Evolutionary conservation across 495 filamentous ascomycete genomes (phyloP).

Genomic region (Penicillium steckii): DNA sequence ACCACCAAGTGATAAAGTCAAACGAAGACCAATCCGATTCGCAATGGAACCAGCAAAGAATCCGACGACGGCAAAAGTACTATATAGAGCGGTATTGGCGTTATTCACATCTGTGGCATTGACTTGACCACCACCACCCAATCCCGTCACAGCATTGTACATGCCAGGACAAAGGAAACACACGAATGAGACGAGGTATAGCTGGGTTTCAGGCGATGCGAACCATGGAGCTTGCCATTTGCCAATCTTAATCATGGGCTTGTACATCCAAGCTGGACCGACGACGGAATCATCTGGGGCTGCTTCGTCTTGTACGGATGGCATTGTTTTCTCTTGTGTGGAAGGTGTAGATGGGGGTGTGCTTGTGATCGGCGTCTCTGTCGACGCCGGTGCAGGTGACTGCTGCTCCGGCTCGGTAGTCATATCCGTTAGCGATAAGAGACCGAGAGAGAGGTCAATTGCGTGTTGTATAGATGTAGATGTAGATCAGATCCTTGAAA

Average conservation of each 20-base stretch:
- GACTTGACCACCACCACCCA: conserved; percentile 70
- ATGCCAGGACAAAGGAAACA: conserved; percentile 90
- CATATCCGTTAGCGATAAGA: too few species aligned
- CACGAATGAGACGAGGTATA: conserved; percentile 75
- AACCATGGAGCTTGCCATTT: conserved; percentile 61
- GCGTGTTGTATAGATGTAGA: not conserved
- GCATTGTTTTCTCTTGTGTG: conserved; percentile 4
- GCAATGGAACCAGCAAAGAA: conserved; percentile 83
- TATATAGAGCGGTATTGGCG: conserved; percentile 72
- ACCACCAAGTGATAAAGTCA: conserved; percentile 76
- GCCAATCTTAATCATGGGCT: conserved; percentile 53
- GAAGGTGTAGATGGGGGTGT: not conserved
- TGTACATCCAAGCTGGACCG: conserved; percentile 66
- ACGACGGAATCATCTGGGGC: conserved; percentile 27
- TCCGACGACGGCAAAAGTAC: conserved; percentile 80
- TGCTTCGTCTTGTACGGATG: conserved; percentile 20
- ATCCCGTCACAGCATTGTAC: conserved; percentile 75
- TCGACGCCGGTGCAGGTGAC: not conserved
- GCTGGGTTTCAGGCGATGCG: conserved; percentile 72
- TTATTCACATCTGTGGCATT: conserved; percentile 63
- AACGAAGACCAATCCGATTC: conserved; percentile 71
- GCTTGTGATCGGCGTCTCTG: not conserved
- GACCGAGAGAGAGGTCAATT: not conserved
- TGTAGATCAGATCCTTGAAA: not conserved
- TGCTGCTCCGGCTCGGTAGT: conserved; percentile 14